These are phyloP conservation scores for Penicillium argentinense DNA, from an alignment of 495 filamentous ascomycete genomes.

Conservation along the genomic window DNA sequence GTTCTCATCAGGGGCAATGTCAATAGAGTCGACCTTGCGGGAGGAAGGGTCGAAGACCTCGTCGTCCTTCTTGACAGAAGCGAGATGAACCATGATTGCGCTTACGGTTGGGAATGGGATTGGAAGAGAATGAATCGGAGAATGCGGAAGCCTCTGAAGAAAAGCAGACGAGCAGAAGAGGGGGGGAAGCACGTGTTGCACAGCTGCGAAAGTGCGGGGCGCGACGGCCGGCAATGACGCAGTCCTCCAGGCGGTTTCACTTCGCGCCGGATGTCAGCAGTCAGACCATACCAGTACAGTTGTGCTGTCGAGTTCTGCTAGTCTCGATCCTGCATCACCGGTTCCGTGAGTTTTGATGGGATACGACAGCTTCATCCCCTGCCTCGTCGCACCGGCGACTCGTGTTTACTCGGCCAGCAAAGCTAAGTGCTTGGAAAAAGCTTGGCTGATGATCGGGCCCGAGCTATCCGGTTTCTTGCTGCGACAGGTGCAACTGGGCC, in stretches of 20 bases:
- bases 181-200: not conserved
- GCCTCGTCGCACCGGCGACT: too few relatives aligned
- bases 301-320: too few relatives aligned
- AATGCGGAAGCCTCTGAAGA: not conserved
- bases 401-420: too few relatives aligned
- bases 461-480: conserved; percentile 7
- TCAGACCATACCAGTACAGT: too few relatives aligned
- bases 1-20: conserved; percentile 45
- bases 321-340: too few relatives aligned
- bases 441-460: conserved; percentile 19
- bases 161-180: not conserved
- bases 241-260: conserved; percentile 1
- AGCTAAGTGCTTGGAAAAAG: conserved; percentile 25
- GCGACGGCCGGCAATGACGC: conserved; percentile 13
- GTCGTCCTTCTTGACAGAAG: conserved; percentile 34
- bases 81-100: conserved; percentile 41
- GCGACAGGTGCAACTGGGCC: not conserved
- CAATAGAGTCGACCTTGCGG: conserved; percentile 32
- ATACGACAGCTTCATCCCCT: too few relatives aligned
- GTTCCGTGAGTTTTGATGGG: too few relatives aligned
- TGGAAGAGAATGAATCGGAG: not conserved
- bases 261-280: not conserved
- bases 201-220: not conserved
- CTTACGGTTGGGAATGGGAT: too few relatives aligned
- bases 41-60: conserved; percentile 19